Conservation (phyloP, 805 yeast species). For the Brettanomyces nanus region DNA sequence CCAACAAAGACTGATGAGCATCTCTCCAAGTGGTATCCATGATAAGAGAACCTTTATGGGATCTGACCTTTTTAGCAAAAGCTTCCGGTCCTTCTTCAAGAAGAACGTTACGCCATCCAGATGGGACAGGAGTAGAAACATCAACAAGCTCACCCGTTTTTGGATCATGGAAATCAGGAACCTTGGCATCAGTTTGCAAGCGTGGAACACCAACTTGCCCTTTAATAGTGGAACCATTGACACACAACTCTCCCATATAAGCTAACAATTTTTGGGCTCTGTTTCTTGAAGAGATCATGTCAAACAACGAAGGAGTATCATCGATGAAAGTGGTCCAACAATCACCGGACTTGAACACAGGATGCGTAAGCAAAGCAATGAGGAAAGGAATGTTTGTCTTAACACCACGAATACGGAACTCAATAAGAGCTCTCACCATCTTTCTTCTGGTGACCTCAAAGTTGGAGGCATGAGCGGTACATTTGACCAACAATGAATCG, state of each 20-base stretch:
- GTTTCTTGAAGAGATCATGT: constrained; percentile 90
- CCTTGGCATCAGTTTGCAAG: constrained; percentile 61
- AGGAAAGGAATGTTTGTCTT: constrained; percentile 97
- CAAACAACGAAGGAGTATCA: constrained; percentile 93
- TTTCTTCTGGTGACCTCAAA: constrained; percentile 95
- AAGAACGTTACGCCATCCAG: constrained; percentile 90
- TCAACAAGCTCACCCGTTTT: constrained; percentile 57
- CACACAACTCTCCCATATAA: constrained; percentile 88
- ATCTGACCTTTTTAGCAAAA: constrained; percentile 83
- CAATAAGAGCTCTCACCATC: constrained; percentile 94
- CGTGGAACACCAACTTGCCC: constrained; percentile 95
- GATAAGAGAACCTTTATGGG: constrained; percentile 75
- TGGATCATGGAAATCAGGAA: constrained; percentile 65
- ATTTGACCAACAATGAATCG: constrained; percentile 96
- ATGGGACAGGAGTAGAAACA: constrained; percentile 42
- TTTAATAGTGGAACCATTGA: constrained; percentile 91
- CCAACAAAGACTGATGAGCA: constrained; percentile 95
- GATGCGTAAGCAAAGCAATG: constrained; percentile 83
- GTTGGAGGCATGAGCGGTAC: constrained; percentile 95
- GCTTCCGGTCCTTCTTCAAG: constrained; percentile 80
- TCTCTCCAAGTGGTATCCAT: constrained; percentile 99
- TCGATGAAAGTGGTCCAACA: constrained; percentile 99
- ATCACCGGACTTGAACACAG: constrained; percentile 72
- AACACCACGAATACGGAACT: constrained; percentile 98
- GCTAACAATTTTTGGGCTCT: constrained; percentile 91